These are phyloP conservation scores for Phytophthora pisi DNA, from an alignment of 352 stramenopile genomes.

Conservation along the genomic window DNA sequence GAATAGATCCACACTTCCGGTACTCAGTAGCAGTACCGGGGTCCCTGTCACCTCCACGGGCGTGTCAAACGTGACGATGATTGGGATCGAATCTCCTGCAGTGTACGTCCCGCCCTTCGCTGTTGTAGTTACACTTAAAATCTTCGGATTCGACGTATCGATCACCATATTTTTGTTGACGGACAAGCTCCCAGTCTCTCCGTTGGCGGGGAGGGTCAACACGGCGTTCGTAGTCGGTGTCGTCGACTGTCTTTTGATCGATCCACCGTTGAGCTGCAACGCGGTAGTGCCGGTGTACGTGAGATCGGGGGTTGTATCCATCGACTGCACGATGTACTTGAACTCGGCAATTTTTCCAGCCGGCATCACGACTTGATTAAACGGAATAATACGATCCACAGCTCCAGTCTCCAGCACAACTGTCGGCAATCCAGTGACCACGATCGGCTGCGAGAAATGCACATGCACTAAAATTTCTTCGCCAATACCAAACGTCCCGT, in stretches of 20 bases:
- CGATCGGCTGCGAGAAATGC: constrained; percentile 69
- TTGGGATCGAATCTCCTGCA: constrained; percentile 61
- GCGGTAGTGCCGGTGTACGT: constrained; percentile 56
- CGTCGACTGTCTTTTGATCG: constrained; percentile 60
- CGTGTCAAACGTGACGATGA: constrained; percentile 60
- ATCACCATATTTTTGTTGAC: constrained; percentile 79
- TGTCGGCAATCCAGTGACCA: constrained; percentile 58
- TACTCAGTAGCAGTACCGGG: constrained; percentile 52
- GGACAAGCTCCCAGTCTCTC: constrained; percentile 62
- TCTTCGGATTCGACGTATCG: constrained; percentile 59
- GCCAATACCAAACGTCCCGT: constrained; percentile 78
- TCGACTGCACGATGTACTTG: constrained; percentile 71
- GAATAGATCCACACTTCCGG: constrained; percentile 60
- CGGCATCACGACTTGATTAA: constrained; percentile 46
- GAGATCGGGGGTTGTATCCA: constrained; percentile 72
- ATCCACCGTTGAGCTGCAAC: constrained; percentile 62
- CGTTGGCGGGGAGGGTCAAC: constrained; percentile 58
- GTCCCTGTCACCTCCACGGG: constrained; percentile 63
- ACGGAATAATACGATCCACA: constrained; percentile 66
- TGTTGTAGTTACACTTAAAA: constrained; percentile 45
- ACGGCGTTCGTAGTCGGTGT: constrained; percentile 54
- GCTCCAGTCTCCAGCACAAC: constrained; percentile 70
- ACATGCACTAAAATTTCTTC: constrained; percentile 76
- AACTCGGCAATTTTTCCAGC: constrained; percentile 65
- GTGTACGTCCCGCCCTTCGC: constrained; percentile 56